Conservation (phyloP, 2,329 filamentous ascomycete species). For the Tolypocladium paradoxum region DNA sequence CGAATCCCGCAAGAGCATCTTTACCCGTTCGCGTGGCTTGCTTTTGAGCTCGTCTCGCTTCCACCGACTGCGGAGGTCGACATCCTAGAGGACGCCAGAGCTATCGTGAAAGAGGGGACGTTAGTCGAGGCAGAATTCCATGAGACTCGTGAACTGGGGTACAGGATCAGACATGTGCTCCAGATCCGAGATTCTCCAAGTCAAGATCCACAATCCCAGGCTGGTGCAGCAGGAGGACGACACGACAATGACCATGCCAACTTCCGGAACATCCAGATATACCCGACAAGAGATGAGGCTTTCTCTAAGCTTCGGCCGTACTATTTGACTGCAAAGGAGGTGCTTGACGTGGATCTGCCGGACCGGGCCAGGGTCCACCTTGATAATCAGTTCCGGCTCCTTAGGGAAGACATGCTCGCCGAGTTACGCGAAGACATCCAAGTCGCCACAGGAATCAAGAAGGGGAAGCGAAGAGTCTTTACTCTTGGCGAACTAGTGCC, state of each 20-base stretch:
- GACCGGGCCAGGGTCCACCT: constrained; percentile 39
- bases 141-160: too few species aligned
- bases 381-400: constrained; percentile 61
- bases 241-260: constrained; percentile 63
- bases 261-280: constrained; percentile 49
- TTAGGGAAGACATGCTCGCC: constrained; percentile 60
- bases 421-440: constrained; percentile 54
- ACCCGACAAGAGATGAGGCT: constrained; percentile 58
- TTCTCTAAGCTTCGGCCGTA: constrained; percentile 39
- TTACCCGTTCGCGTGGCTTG: too few species aligned
- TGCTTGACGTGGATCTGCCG: background rate
- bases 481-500: too few species aligned
- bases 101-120: too few species aligned
- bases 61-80: too few species aligned
- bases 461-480: constrained; percentile 21
- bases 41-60: too few species aligned
- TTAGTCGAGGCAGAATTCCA: too few species aligned
- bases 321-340: constrained; percentile 25
- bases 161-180: constrained; percentile 19
- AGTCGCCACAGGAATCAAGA: constrained; percentile 34
- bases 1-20: constrained; percentile 15
- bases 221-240: constrained; percentile 45
- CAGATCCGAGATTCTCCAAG: constrained; percentile 14
- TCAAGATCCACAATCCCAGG: background rate
- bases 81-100: too few species aligned